Base-by-base conservation (phyloP, 345 rosid genomes). In the Sonneratia caseolaris region DNA sequence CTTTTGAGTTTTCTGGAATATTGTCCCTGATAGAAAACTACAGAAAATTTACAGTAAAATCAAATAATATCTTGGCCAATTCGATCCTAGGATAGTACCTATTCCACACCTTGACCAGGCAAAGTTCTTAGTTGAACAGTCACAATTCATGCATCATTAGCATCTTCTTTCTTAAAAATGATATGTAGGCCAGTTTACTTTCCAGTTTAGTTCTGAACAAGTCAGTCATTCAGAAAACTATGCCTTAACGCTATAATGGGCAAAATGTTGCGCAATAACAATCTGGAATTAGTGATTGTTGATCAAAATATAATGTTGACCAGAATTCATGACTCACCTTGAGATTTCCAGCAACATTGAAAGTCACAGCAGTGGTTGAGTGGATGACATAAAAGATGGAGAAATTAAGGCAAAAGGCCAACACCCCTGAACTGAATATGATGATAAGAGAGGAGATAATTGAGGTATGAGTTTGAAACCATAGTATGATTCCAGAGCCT, bases 331-430 rank as follows among this genome's bases (percentile, higher is more conserved):
- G 37, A 75, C 85, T 85, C 83, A 92, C 99, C 99, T 95, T 95
- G 35, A 95, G 97, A 80, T 95, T 95, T 76, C 99, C 99, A 24
- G 99, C 99, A 70, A 95, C 99, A 18, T 95, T 95, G 79, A 95
- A 95, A 35, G 99, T 95, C 73, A 95, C 99, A 16, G 99, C 99
- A 22, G 99, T 95, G 70, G 99, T 95, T 21, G 99, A 95, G 84
- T 95, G 99, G 73, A 95, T 95, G 72, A 95, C 99, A 3, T 95
- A 95, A 76, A 95, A 95, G 73, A 95, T 95, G 76, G 99, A 95
- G 82, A 95, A 95, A 86, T 95, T 95, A 55, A 95, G 96, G 78
- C 96, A 95, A 82, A 95, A 95, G 21, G 99, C 99, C 55, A 95
- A 74, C 76, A 92, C 90, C 57, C 99, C 99, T 21, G 99, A 95